Evolutionary conservation across 2,329 filamentous ascomycete genomes (phyloP).

Genomic region (Tolypocladium guangdongense): DNA sequence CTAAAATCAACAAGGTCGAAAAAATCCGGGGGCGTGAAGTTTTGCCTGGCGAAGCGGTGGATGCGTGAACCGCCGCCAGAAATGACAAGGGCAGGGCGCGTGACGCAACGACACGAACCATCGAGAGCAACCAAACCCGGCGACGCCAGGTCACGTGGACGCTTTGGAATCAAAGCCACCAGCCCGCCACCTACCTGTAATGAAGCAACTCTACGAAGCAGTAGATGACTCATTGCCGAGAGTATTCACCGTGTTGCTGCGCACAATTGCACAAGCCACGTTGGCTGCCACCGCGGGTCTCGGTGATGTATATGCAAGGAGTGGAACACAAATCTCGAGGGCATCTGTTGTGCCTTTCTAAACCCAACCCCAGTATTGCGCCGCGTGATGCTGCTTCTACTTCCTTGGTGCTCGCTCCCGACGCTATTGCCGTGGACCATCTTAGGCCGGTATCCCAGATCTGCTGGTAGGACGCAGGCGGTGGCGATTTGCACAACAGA

Average conservation of each 20-base stretch:
- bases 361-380: slow-evolving; percentile 2
- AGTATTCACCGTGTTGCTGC: background rate
- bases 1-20: background rate
- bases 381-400: background rate
- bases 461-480: background rate
- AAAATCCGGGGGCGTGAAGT: background rate
- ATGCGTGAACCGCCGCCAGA: background rate
- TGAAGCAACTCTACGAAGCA: background rate
- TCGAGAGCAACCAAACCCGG: slow-evolving; percentile 8
- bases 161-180: background rate
- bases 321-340: background rate
- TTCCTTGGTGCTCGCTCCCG: background rate
- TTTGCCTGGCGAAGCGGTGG: background rate
- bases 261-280: background rate
- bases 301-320: background rate
- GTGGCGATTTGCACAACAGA: background rate
- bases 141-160: slow-evolving; percentile 8
- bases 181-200: background rate
- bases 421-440: background rate
- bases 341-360: slow-evolving; percentile 1
- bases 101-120: slow-evolving; percentile 3
- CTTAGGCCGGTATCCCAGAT: background rate
- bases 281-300: background rate
- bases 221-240: background rate
- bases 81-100: background rate